Base-by-base conservation (phyloP, 208 protist species). In the Strigomonas culicis region DNA sequence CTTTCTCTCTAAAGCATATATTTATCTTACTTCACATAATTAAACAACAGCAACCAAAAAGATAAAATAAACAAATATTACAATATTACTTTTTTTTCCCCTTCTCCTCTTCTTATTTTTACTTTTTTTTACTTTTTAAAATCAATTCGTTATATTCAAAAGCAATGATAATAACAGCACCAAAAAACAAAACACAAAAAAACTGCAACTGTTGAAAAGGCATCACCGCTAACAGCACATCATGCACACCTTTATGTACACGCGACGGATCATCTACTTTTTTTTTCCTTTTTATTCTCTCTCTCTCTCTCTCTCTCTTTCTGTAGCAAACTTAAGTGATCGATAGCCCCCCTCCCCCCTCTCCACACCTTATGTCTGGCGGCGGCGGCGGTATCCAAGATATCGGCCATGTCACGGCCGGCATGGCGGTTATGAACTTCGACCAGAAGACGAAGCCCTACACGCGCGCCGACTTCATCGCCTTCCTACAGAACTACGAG, bases 381-480 rank as follows among this genome's bases (percentile, higher is more conserved):
- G 79, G 79, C 53, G 87, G 87, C n/a, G 87, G 87, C 58, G 87
- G 87, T 27, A 72, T 87, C 41, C 77, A 80, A 21, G 87, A 93
- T 25, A 70, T 93, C 27, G 87, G 87, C 51, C 90, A 84, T n/a
- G 87, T 93, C n/a, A 90, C 84, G 21, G 84, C 77, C 1, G 84
- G 84, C 43, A 93, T 93, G 87, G 84, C 83, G 22, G 74, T 93
- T 63, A 86, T 88, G 80, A 88, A 87, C 67, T 93, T 90, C 67
- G 84, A 93, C 39, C 68, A 88, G 43, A 90, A 90, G 60, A 93
- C 87, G 11, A 77, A 78, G 44, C 87, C 87, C n/a, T 91, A 91
- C 70, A 93, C 80, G 19, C 87, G 87, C n/a, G 53, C 70, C 11
- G 87, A 93, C 57, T 47, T 93, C 31, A 55, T 93, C 25, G 56